These are phyloP conservation scores for Podospora fimiseda DNA, from an alignment of 495 filamentous ascomycete genomes.

Conservation along the genomic window DNA sequence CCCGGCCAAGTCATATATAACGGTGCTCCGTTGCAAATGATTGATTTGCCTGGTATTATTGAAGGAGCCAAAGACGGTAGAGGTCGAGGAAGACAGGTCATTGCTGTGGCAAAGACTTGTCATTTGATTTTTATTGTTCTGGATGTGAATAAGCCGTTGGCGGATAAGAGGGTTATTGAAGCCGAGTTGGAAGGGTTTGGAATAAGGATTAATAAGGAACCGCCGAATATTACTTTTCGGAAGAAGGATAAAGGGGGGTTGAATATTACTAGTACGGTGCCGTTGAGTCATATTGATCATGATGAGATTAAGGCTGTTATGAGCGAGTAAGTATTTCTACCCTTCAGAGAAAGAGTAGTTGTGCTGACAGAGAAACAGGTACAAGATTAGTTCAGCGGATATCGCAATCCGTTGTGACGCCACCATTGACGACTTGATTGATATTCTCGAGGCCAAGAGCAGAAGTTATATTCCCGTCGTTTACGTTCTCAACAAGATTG, in stretches of 20 bases:
- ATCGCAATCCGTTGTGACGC: conserved; percentile 97
- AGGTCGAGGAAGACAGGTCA: conserved; percentile 96
- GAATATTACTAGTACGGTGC: conserved; percentile 86
- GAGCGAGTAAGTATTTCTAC: conserved; percentile 54
- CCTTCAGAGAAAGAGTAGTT: not conserved
- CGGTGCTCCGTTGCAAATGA: conserved; percentile 93
- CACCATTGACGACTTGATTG: conserved; percentile 77
- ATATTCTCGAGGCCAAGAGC: conserved; percentile 91
- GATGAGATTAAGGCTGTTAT: conserved; percentile 98
- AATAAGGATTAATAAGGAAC: conserved; percentile 94
- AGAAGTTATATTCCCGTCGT: conserved; percentile 95
- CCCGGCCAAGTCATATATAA: conserved; percentile 96
- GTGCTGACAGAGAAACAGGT: conserved; percentile 31
- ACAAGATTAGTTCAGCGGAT: conserved; percentile 93
- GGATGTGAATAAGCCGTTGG: conserved; percentile 96
- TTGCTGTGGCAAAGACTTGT: conserved; percentile 97
- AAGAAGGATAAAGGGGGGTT: conserved; percentile 99
- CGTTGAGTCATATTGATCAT: conserved; percentile 83
- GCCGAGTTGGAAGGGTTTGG: conserved; percentile 96
- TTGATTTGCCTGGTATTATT: conserved; percentile 98
- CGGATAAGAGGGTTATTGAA: conserved; percentile 95
- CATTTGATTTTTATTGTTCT: conserved; percentile 98
- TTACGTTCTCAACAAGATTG: conserved; percentile 98
- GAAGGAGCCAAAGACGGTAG: conserved; percentile 98
- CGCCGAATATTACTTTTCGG: conserved; percentile 95